phyloP scores from a whole-genome alignment of 331 rosid genomes.

The Rhamnella rubrinervis region DNA sequence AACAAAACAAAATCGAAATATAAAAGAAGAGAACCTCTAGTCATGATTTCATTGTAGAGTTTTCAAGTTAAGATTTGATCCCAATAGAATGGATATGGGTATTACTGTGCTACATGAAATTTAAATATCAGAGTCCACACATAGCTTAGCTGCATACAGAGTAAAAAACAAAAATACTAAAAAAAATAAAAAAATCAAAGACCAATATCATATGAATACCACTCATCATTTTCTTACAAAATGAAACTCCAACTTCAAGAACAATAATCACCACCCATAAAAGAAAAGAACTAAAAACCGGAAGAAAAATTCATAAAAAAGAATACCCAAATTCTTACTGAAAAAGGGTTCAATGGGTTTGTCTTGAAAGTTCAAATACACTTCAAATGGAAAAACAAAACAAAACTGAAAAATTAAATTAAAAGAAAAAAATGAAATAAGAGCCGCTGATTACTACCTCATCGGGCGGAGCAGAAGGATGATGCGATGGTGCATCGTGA shows the following conservation, averaged over 20 bases:
- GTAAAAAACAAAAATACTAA: not conserved
- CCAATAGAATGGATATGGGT: too few species aligned
- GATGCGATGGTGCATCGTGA: conserved; percentile 52
- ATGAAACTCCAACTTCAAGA: not conserved
- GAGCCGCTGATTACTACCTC: conserved; percentile 47
- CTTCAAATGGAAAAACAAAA: too few species aligned
- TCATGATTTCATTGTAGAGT: too few species aligned
- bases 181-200: too few species aligned
- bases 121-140: too few species aligned
- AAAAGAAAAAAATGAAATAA: not conserved
- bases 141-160: not conserved
- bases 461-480: conserved; percentile 77
- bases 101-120: too few species aligned
- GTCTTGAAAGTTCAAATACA: not conserved
- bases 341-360: not conserved
- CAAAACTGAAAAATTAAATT: not conserved
- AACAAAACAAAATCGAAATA: too few species aligned
- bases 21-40: too few species aligned
- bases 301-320: not conserved
- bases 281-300: too few species aligned
- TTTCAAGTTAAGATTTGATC: too few species aligned
- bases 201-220: not conserved
- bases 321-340: not conserved
- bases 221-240: not conserved
- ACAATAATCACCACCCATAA: not conserved